Evolutionary conservation across 1,139 yeast genomes (phyloP), one percentile per base, ranked within the genome.

Genomic region (Suhomyces bokatorum): DNA sequence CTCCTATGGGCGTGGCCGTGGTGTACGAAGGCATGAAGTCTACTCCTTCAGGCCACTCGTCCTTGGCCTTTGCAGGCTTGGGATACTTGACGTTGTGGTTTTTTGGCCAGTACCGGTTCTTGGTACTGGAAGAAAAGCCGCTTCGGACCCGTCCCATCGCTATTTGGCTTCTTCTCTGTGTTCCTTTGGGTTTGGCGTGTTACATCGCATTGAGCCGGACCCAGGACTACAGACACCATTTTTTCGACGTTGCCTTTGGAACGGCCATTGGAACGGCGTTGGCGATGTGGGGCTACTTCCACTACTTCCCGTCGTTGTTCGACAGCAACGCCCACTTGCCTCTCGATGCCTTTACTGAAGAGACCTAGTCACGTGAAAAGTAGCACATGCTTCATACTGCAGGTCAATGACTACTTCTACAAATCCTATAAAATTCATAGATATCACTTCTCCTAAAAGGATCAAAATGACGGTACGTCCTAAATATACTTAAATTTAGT

Each of bases 1-100:
- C 70, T 2, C 77, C 77, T 0, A 62, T 60, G 44, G 83, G 87
- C 1, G 54, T 64, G 14, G 77, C 70, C n/a, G 76, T 81, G 11
- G 59, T 85, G 17, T 51, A 64, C 29, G 96, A 87, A 56, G 96
- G 95, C 0, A 75, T 85, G 69, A 78, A 87, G 57, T 81, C 90
- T 7, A 83, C 91, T 0, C 96, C 96, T 0, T 83, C 90, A 1
- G 96, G 95, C 10, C 96, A 87, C 59, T 77, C 91, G 1, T 80
- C 89, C 10, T 68, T 81, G 49, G 73, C 88, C 27, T 87, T 87
- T 62, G 68, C 87, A 1, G 84, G 88, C 1, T 69, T 86, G 46
- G 76, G 78, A n/a, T 86, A 74, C 59, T 63, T 82, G 32, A 63
- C 83, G 0, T 46, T 59, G 40, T 62, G 64, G 64, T 44, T 60